Evolutionary conservation across 768 basidiomycete genomes (phyloP), one percentile per base, ranked within the genome.

Genomic region (Panus rudis): DNA sequence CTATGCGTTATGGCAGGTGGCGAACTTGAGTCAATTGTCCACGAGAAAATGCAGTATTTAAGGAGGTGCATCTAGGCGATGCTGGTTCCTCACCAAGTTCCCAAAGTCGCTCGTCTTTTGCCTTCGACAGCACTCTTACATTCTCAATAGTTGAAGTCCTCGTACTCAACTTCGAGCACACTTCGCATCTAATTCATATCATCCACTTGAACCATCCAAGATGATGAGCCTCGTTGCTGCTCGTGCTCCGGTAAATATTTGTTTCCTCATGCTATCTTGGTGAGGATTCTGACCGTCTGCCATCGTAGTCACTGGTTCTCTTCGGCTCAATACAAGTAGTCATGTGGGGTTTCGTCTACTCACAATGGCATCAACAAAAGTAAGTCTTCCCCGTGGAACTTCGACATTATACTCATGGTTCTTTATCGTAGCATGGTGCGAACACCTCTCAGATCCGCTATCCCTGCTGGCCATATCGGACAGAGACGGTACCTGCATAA

Each of bases 391-490:
- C n/a, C n/a, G n/a, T n/a, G n/a, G n/a, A n/a, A 20, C 13, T 1
- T 37, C 26, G n/a, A 17, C 3, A n/a, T 4, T 10, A 14, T 5
- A 17, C 12, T 21, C 26, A 13, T 32, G 14, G 12, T 37, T 16
- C 35, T n/a, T 20, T 17, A 35, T 20, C 14, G n/a, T 26, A 47
- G 46, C 39, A 37, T 37, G 19, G 28, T 42, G 17, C 21, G 32
- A 25, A 26, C 26, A 10, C 40, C 35, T 4, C 27, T 42, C 20
- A 42, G 37, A 32, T 42, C 40, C 17, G 46, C 46, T 16, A 47
- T 47, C 41, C 46, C 46, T 34, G 26, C 30, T 6, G 46, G 41
- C 34, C 46, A 42, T 37, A 37, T 47, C 19, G 46, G 46, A 11
- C 13, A 20, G 5, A 41, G 25, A 4, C 31, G 41, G 17, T 42